Conservation (phyloP, 495 filamentous ascomycete species). For the Amniculicola lignicola region DNA sequence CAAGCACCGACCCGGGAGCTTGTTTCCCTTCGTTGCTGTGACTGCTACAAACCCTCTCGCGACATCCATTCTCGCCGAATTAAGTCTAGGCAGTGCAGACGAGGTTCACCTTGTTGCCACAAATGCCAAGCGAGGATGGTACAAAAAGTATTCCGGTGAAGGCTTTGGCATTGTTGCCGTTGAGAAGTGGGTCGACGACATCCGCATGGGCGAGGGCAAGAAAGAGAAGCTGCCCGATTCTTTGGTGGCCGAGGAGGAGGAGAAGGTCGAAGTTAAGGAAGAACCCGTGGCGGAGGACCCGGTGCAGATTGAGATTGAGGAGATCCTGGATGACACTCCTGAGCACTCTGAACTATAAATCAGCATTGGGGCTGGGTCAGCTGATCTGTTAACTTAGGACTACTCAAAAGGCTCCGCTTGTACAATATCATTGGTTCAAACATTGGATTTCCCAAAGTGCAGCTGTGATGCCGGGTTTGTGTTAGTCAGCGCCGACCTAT, state of each 20-base stretch:
- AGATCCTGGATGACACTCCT: conserved; percentile 9
- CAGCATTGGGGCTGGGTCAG: too few species aligned
- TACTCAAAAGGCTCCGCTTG: too few species aligned
- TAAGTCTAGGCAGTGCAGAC: conserved; percentile 51
- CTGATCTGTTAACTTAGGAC: too few species aligned
- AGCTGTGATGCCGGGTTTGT: too few species aligned
- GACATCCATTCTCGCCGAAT: conserved; percentile 53
- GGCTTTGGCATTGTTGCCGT: conserved; percentile 59
- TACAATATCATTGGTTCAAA: too few species aligned
- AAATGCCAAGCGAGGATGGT: conserved; percentile 84
- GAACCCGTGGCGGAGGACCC: conserved; percentile 44
- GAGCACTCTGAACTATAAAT: too few species aligned
- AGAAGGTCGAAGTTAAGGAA: conserved; percentile 10
- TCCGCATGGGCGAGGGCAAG: conserved; percentile 76
- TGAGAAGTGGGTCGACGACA: conserved; percentile 83
- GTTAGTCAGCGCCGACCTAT: too few species aligned
- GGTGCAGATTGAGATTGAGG: conserved; percentile 26
- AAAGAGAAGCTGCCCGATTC: conserved; percentile 80
- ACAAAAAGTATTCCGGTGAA: conserved; percentile 60
- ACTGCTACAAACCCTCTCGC: conserved; percentile 60
- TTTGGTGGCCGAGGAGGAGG: conserved; percentile 7
- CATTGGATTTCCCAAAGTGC: too few species aligned
- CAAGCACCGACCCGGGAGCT: conserved; percentile 63
- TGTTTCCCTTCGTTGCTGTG: conserved; percentile 81
- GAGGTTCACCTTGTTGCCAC: conserved; percentile 69